A percentile compares a stretch with the other conserved stretches of the same genome.
Conservation (phyloP, 345 rosid genomes). For the Eucalyptus coolabah region DNA sequence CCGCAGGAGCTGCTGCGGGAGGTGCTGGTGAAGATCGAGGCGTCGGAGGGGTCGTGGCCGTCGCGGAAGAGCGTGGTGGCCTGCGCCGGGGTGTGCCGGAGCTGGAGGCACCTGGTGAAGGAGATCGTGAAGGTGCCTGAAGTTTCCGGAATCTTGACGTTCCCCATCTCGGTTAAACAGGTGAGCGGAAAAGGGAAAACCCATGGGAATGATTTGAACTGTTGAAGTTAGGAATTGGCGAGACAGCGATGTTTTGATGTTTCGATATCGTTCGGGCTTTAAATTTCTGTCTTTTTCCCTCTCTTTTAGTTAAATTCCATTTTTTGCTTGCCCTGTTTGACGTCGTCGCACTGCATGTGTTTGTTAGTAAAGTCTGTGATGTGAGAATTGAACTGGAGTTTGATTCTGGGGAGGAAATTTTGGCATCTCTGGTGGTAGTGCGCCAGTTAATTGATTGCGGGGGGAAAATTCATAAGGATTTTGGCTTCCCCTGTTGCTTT, state of each 20-base stretch:
- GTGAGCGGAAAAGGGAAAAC: slow-evolving; percentile 4
- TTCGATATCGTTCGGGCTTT: neutral
- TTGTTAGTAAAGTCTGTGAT: neutral
- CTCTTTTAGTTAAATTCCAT: neutral
- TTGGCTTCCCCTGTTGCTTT: neutral
- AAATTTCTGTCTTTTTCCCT: neutral
- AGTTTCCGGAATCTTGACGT: slow-evolving; percentile 55
- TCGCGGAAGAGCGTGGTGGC: slow-evolving; percentile 59
- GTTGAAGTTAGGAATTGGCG: neutral
- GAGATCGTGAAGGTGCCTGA: slow-evolving; percentile 61
- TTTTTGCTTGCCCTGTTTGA: neutral
- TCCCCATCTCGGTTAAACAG: slow-evolving; percentile 87
- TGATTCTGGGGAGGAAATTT: neutral
- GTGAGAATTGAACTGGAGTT: neutral
- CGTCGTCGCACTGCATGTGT: neutral
- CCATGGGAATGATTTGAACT: neutral
- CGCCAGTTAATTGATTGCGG: neutral
- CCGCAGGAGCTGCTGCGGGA: slow-evolving; percentile 77
- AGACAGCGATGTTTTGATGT: neutral
- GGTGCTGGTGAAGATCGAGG: slow-evolving; percentile 50
- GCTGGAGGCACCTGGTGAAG: slow-evolving; percentile 54
- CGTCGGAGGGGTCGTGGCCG: slow-evolving; percentile 63
- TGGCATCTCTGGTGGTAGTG: neutral
- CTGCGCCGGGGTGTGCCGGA: slow-evolving; percentile 75
- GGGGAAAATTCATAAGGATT: neutral